These are phyloP conservation scores for Melampsora occidentalis DNA, from an alignment of 1,284 basidiomycete genomes.

Conservation along the genomic window DNA sequence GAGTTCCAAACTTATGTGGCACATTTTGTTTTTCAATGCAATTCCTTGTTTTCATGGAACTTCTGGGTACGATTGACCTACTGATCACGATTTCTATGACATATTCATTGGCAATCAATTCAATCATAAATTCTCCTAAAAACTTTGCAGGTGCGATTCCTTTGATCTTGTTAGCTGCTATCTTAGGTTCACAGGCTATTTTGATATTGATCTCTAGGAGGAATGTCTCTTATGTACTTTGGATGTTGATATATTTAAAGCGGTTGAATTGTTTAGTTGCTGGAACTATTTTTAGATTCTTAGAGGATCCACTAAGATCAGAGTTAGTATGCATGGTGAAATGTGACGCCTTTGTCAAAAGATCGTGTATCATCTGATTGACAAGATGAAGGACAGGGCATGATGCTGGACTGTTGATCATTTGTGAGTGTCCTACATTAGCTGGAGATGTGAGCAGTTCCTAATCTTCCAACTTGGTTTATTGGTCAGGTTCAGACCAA, in stretches of 20 bases:
- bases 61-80: constrained; percentile 89
- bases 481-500: constrained; percentile 61
- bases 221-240: constrained; percentile 91
- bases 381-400: no score
- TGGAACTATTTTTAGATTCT: no score
- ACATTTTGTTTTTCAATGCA: constrained; percentile 59
- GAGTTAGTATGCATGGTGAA: no score
- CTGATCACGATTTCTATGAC: constrained; percentile 92
- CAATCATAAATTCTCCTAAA: constrained; percentile 70
- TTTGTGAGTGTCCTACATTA: no score
- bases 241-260: constrained; percentile 90
- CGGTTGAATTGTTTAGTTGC: no score
- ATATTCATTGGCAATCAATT: constrained; percentile 78
- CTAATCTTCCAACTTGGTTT: background rate
- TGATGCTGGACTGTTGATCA: no score
- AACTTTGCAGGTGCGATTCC: constrained; percentile 91
- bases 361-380: no score
- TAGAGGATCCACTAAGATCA: no score
- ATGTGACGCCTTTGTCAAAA: no score
- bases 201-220: constrained; percentile 90
- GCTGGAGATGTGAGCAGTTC: background rate
- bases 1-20: constrained; percentile 82
- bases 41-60: constrained; percentile 97
- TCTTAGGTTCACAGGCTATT: constrained; percentile 87
- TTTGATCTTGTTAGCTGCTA: constrained; percentile 78